Conservation (phyloP, 1,284 basidiomycete species). For the Ustilago shanxiensis region DNA sequence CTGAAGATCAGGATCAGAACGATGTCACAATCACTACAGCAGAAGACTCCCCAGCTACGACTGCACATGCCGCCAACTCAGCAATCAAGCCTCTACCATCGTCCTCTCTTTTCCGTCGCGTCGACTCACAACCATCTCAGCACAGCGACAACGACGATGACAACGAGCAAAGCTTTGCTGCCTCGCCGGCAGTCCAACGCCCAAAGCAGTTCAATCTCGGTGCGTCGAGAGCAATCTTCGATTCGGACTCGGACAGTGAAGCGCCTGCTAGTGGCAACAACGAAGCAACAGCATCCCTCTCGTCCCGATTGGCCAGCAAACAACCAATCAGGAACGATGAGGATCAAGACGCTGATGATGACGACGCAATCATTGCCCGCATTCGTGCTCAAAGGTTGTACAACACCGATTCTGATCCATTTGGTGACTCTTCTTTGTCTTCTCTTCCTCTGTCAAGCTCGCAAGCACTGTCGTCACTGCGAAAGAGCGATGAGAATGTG, state of each 20-base stretch:
- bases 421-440: constrained; percentile 32
- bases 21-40: constrained; percentile 27
- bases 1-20: constrained; percentile 13
- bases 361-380: constrained; percentile 35
- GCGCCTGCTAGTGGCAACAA: neutral
- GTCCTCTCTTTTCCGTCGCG: constrained; percentile 31
- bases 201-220: constrained; percentile 38
- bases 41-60: constrained; percentile 36
- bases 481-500: constrained; percentile 9
- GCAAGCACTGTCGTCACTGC: constrained; percentile 21
- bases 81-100: constrained; percentile 27
- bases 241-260: constrained; percentile 43
- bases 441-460: constrained; percentile 34
- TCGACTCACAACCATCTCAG: constrained; percentile 35
- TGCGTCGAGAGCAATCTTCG: constrained; percentile 37
- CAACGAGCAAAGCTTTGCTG: constrained; percentile 1
- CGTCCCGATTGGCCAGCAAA: neutral
- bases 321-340: neutral
- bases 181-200: constrained; percentile 25
- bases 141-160: constrained; percentile 18
- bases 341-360: constrained; percentile 15
- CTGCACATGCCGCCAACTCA: constrained; percentile 25
- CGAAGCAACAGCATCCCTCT: neutral
- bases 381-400: constrained; percentile 27
- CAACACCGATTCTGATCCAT: constrained; percentile 37